Conservation (phyloP, 306 rosid species). For the Alnus glutinosa region DNA sequence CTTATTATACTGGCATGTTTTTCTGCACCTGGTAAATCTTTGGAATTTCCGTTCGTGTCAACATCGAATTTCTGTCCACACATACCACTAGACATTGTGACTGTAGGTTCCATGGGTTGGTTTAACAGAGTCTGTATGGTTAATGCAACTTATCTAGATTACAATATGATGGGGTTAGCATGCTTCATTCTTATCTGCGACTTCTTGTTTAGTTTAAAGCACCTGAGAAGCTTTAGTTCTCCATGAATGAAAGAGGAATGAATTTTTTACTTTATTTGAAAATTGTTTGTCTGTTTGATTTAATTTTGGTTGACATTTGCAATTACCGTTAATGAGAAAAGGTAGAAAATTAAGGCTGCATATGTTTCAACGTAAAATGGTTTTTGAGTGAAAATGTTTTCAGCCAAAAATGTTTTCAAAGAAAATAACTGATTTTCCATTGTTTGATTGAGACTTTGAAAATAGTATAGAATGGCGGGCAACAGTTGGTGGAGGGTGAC, state of each 20-base stretch:
- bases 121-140: not conserved
- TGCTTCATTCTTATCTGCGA: not conserved
- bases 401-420: too few relatives aligned
- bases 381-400: too few relatives aligned
- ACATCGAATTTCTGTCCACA: not conserved
- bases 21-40: not conserved
- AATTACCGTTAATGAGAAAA: constrained; percentile 1
- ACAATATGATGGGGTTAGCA: constrained; percentile 5
- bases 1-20: not conserved
- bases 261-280: not conserved
- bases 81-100: not conserved
- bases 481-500: too few relatives aligned
- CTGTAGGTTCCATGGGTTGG: not conserved
- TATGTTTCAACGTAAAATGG: too few relatives aligned
- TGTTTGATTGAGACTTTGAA: too few relatives aligned
- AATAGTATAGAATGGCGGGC: too few relatives aligned
- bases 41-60: constrained; percentile 1
- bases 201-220: not conserved
- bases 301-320: constrained; percentile 1
- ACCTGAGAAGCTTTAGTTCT: not conserved
- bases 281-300: not conserved
- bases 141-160: not conserved
- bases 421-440: too few relatives aligned
- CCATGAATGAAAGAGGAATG: not conserved
- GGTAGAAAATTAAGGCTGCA: not conserved